Conservation (phyloP, 2,329 filamentous ascomycete genomes). For the Grosmannia penicillata region DNA sequence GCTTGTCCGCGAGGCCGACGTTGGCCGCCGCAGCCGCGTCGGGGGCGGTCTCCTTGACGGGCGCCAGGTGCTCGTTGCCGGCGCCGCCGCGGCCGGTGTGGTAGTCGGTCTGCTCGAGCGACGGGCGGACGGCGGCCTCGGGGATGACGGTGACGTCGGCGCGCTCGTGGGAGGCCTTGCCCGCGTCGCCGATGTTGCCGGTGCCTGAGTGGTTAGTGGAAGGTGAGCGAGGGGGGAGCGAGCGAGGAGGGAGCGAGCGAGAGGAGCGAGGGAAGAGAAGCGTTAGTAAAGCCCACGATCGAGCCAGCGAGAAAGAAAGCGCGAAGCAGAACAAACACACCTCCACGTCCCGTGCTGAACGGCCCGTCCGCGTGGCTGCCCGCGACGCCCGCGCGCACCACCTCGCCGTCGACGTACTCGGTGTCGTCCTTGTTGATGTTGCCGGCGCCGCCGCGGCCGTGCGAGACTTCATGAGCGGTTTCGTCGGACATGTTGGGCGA, state of each 20-base stretch:
- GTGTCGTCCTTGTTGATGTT: conserved; percentile 45
- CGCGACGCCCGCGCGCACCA: conserved; percentile 37
- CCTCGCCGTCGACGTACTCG: conserved; percentile 45
- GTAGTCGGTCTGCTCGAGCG: conserved; percentile 31
- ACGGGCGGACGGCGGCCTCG: conserved; percentile 33
- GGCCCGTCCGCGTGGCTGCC: conserved; percentile 44
- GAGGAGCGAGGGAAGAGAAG: background rate
- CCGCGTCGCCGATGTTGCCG: conserved; percentile 41
- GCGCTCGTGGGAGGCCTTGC: conserved; percentile 22
- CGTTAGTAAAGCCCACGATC: too few relatives aligned
- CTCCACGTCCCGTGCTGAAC: conserved; percentile 44
- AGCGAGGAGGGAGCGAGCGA: too few relatives aligned
- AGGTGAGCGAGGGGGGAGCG: too few relatives aligned
- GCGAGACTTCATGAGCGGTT: conserved; percentile 46
- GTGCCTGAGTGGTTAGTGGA: conserved; percentile 28
- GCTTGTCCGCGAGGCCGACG: conserved; percentile 37
- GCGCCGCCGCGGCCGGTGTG: conserved; percentile 47
- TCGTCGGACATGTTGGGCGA: conserved; percentile 13
- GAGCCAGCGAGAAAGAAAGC: too few relatives aligned
- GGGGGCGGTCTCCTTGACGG: conserved; percentile 13
- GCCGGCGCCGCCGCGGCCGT: conserved; percentile 46
- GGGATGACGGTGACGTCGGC: conserved; percentile 38
- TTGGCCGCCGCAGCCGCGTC: conserved; percentile 15
- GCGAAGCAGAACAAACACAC: conserved; percentile 19
- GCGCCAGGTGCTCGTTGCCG: conserved; percentile 34